A percentile compares a stretch with the other conserved stretches of the same genome.
Conservation (phyloP, 1,139 yeast genomes). For the Sugiyamaella pinicola region DNA sequence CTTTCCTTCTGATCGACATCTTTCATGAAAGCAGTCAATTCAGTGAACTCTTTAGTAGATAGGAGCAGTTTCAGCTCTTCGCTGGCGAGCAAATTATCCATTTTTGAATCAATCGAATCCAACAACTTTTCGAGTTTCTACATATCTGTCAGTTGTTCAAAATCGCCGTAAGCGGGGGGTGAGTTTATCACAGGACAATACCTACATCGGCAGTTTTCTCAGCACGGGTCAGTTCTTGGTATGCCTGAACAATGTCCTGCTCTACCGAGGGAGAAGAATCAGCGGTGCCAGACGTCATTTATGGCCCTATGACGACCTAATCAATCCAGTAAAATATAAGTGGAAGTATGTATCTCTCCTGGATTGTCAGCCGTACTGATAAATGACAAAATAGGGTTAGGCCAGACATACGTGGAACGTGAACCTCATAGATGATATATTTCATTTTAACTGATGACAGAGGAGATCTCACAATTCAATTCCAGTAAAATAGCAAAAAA, state of each 20-base stretch:
- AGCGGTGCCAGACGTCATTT: conserved; percentile 31
- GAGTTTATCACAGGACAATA: conserved; percentile 17
- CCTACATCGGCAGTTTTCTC: conserved; percentile 56
- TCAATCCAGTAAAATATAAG: too few species aligned
- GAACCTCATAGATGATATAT: background rate
- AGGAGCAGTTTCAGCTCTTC: conserved; percentile 31
- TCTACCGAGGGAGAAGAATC: conserved; percentile 16
- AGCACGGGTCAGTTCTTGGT: conserved; percentile 56
- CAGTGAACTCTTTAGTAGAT: conserved; percentile 21
- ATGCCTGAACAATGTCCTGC: conserved; percentile 49
- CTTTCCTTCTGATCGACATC: conserved; percentile 3
- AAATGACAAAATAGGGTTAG: background rate
- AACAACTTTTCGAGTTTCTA: conserved; percentile 55
- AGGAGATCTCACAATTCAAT: background rate
- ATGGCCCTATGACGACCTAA: background rate
- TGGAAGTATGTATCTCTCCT: background rate
- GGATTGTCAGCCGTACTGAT: too few species aligned
- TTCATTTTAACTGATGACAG: background rate
- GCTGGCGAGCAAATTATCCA: conserved; percentile 49
- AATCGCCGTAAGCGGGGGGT: background rate
- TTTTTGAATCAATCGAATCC: conserved; percentile 57
- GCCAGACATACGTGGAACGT: conserved; percentile 1
- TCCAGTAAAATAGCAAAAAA: background rate
- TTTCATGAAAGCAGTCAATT: conserved; percentile 25
- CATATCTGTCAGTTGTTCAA: conserved; percentile 1